phyloP scores from a whole-genome alignment of 202 grass and related monocot species.

The Eragrostis tef region DNA sequence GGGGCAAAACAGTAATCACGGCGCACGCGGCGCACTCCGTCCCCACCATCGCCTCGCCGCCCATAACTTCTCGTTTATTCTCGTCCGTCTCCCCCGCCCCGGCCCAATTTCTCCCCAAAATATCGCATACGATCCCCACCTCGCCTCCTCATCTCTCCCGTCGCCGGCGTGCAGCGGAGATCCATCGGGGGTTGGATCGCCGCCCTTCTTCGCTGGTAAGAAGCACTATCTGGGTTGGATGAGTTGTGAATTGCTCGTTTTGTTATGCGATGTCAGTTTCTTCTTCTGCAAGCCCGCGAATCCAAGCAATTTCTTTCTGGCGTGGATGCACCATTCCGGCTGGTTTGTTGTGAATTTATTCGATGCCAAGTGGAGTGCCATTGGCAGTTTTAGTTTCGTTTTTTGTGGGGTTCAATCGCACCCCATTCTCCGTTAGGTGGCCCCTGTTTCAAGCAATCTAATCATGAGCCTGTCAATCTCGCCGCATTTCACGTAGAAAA shows the following conservation, averaged over 20 bases:
- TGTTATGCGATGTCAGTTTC: neutral
- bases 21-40: neutral
- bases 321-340: neutral
- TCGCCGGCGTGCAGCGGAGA: constrained; percentile 34
- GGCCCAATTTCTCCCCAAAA: constrained; percentile 51
- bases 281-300: neutral
- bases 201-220: neutral
- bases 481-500: neutral
- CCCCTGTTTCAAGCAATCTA: neutral
- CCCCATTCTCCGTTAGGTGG: constrained; percentile 1
- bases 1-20: neutral
- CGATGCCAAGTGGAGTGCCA: neutral
- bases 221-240: neutral
- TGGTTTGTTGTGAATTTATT: neutral
- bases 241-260: neutral
- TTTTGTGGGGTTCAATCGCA: neutral
- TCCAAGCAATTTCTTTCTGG: neutral
- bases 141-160: neutral
- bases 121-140: constrained; percentile 43
- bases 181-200: neutral
- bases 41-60: constrained; percentile 39
- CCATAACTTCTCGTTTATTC: constrained; percentile 35
- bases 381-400: neutral
- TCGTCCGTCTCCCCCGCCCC: neutral
- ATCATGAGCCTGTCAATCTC: neutral